Conservation (phyloP, 2,329 filamentous ascomycete species). For the Ophiobolus disseminans region DNA sequence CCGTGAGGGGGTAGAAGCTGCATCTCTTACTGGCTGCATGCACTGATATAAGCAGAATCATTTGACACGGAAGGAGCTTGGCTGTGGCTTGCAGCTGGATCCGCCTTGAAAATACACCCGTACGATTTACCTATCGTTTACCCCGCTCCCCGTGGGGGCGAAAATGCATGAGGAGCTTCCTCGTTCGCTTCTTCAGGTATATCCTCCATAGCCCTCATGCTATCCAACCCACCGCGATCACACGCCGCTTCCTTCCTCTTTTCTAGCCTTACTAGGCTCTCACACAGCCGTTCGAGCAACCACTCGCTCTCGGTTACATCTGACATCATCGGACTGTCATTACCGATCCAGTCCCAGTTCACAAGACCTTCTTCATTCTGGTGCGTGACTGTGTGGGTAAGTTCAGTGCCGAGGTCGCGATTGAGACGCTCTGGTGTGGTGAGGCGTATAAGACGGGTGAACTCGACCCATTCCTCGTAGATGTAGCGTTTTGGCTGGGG, state of each 20-base stretch:
- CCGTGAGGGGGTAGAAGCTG: no score
- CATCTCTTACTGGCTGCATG: no score
- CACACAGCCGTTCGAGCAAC: constrained; percentile 69
- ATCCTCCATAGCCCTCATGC: neutral
- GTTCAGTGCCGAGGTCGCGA: constrained; percentile 9
- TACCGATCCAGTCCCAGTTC: constrained; percentile 77
- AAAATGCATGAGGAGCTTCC: no score
- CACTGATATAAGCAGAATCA: no score
- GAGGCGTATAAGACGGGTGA: constrained; percentile 75
- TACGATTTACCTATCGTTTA: no score
- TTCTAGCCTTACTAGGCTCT: constrained; percentile 61
- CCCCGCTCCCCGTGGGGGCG: no score
- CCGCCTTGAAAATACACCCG: no score
- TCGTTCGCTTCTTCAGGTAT: no score
- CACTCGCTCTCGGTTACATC: constrained; percentile 70
- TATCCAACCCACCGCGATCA: neutral
- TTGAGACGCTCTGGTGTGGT: constrained; percentile 35
- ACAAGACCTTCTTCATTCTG: constrained; percentile 66
- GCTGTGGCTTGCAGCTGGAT: no score
- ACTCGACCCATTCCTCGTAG: constrained; percentile 88
- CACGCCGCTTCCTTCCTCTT: constrained; percentile 27
- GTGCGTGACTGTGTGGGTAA: constrained; percentile 28
- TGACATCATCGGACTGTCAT: constrained; percentile 71
- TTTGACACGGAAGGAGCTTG: no score
- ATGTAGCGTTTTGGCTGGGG: constrained; percentile 69